Conservation (phyloP, 2,329 filamentous ascomycete species). For the Dactylonectria macrodidyma region DNA sequence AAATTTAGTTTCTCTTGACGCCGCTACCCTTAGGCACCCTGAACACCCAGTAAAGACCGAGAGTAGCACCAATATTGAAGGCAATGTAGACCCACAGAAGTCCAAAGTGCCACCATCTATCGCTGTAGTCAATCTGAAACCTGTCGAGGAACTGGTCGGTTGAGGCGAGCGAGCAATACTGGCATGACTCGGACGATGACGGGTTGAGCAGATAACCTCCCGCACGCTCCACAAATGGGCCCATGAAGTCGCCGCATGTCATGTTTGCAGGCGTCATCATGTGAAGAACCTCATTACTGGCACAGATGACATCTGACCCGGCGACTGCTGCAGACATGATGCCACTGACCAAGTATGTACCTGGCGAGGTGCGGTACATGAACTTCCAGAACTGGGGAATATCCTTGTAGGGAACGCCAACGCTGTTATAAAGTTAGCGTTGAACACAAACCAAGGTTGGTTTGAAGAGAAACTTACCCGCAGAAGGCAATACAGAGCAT, state of each 20-base stretch:
- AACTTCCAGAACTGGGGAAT: slow-evolving; percentile 81
- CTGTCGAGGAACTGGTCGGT: slow-evolving; percentile 57
- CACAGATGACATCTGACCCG: slow-evolving; percentile 42
- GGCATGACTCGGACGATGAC: slow-evolving; percentile 58
- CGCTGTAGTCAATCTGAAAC: slow-evolving; percentile 61
- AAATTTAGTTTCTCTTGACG: slow-evolving; percentile 31
- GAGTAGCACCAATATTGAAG: slow-evolving; percentile 63
- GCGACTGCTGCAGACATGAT: slow-evolving; percentile 61
- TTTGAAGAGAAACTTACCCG: slow-evolving; percentile 52
- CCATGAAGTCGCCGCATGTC: slow-evolving; percentile 68
- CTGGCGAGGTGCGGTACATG: slow-evolving; percentile 78
- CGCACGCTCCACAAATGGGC: slow-evolving; percentile 55
- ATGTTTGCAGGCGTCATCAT: slow-evolving; percentile 67
- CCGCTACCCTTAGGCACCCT: slow-evolving; percentile 50
- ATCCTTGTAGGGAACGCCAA: slow-evolving; percentile 69
- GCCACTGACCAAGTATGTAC: slow-evolving; percentile 77
- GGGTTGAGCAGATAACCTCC: slow-evolving; percentile 66
- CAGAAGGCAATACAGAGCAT: slow-evolving; percentile 47
- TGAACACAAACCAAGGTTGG: slow-evolving; percentile 57
- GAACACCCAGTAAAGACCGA: slow-evolving; percentile 63
- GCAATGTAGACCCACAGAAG: slow-evolving; percentile 67
- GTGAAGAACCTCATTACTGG: slow-evolving; percentile 62
- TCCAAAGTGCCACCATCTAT: slow-evolving; percentile 70
- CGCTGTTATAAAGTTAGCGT: slow-evolving; percentile 54
- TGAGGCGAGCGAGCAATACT: slow-evolving; percentile 57